Evolutionary conservation across 2,329 filamentous ascomycete species (phyloP), one percentile per base, ranked within the genome.

Genomic region (Fusarium compactum): DNA sequence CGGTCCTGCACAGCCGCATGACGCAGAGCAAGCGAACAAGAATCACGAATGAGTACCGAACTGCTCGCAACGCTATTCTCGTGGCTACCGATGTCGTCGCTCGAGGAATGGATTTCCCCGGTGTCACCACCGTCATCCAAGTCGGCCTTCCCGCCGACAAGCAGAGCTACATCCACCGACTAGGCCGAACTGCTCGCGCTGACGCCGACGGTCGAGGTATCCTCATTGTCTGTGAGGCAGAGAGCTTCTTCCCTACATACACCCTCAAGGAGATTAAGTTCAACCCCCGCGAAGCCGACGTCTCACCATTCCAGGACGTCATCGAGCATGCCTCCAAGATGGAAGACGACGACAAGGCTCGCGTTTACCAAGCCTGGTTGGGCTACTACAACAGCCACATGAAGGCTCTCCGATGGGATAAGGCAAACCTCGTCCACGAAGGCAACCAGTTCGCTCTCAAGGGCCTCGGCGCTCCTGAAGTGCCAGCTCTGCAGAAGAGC

Each of bases 51-150:
- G 80, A 83, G n/a, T 88, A 82, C 76, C 90, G 93, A 62, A 79
- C 80, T 34, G 78, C 85, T n/a, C 77, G 77, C 12, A 79, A 77
- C 16, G 83, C 82, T 40, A 84, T 92, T 53, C 82, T 92, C 44
- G 86, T 92, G 56, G 91, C 91, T 5, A 92, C 90, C 1, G 91
- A 93, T 74, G 90, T 93, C 40, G 88, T 91, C 25, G 90, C 90
- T 14, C 88, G 90, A 69, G 90, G 90, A 70, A 91, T 93, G 88
- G 90, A 92, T 74, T 92, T 92, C 77, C 90, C 90, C 1, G 84
- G 86, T n/a, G 89, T 92, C 40, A 90, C 88, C 18, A 87, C 89
- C 66, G 89, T 92, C 57, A 85, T 91, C 72, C 90, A 92, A 76
- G 80, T 89, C 20, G 89, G 90, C 57, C 77, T 89, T 7, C 88